Evolutionary conservation across 805 yeast species (phyloP).

Genomic region (Candida krabiensis): DNA sequence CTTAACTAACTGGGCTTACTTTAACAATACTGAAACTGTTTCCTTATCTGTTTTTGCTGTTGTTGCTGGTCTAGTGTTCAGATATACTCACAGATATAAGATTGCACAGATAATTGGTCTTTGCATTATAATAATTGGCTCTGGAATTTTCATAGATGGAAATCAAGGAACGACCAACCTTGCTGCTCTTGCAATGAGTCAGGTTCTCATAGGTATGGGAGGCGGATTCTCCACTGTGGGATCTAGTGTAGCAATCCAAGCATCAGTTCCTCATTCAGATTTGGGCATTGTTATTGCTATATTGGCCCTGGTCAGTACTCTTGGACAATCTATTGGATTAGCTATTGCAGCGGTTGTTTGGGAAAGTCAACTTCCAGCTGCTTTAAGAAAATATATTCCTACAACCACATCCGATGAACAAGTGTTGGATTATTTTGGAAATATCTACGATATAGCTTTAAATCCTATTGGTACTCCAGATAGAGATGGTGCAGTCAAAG

Average conservation of each 20-base stretch:
- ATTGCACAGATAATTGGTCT: constrained; percentile 36
- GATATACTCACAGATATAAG: constrained; percentile 39
- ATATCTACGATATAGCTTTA: constrained; percentile 24
- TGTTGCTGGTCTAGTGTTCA: constrained; percentile 35
- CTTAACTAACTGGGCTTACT: constrained; percentile 37
- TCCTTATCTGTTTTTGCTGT: constrained; percentile 39
- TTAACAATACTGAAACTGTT: constrained; percentile 37
- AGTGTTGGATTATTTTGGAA: constrained; percentile 31
- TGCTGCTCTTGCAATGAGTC: constrained; percentile 33
- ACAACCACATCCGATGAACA: constrained; percentile 2
- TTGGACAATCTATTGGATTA: constrained; percentile 38
- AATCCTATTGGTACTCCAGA: constrained; percentile 28
- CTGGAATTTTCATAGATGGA: constrained; percentile 10
- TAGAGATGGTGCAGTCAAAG: constrained; percentile 34
- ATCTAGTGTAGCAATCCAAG: constrained; percentile 38
- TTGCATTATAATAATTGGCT: constrained; percentile 33
- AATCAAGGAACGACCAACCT: constrained; percentile 28
- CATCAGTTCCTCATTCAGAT: constrained; percentile 38
- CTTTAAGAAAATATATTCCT: constrained; percentile 25
- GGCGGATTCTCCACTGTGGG: constrained; percentile 36
- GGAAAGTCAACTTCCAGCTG: constrained; percentile 31
- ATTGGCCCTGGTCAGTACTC: constrained; percentile 31
- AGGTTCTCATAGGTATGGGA: constrained; percentile 33
- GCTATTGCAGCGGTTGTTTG: constrained; percentile 39
- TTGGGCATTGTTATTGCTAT: constrained; percentile 31